Percentiles rank a stretch among this genome's conserved stretches.
phyloP scores from a whole-genome alignment of 331 rosid genomes.

The Quercus phellos region DNA sequence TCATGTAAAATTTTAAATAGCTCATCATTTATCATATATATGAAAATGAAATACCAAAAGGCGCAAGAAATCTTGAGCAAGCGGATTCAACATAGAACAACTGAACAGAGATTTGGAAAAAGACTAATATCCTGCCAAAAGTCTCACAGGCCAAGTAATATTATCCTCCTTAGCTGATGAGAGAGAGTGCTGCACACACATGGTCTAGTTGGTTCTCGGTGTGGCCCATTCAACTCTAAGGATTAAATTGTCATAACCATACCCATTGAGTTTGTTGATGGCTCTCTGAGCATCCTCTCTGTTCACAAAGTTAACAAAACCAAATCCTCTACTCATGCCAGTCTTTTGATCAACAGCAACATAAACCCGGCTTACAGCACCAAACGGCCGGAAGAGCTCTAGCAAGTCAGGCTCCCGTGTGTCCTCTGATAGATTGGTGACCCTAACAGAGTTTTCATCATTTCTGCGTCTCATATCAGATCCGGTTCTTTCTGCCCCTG shows the following conservation, averaged over 20 bases:
- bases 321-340: conserved; percentile 88
- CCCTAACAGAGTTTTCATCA: conserved; percentile 94
- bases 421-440: conserved; percentile 95
- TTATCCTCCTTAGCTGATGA: background rate
- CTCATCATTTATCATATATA: background rate
- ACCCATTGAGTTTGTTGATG: conserved; percentile 92
- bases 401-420: conserved; percentile 88
- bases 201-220: conserved; percentile 65
- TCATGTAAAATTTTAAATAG: background rate
- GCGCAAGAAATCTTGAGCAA: background rate
- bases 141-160: background rate
- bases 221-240: conserved; percentile 99
- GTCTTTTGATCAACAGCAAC: conserved; percentile 93
- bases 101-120: background rate
- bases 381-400: conserved; percentile 93
- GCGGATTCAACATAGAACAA: background rate
- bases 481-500: conserved; percentile 64
- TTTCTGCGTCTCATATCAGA: conserved; percentile 91
- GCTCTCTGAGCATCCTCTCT: conserved; percentile 96
- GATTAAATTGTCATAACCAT: conserved; percentile 95
- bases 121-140: conserved; percentile 3
- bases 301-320: conserved; percentile 91
- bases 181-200: background rate
- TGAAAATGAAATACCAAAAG: background rate
- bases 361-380: conserved; percentile 82